Percentiles rank a stretch among this genome's conserved stretches.
These are phyloP conservation scores for Arbutus unedo DNA, from an alignment of 148 eudicot species.

Conservation along the genomic window DNA sequence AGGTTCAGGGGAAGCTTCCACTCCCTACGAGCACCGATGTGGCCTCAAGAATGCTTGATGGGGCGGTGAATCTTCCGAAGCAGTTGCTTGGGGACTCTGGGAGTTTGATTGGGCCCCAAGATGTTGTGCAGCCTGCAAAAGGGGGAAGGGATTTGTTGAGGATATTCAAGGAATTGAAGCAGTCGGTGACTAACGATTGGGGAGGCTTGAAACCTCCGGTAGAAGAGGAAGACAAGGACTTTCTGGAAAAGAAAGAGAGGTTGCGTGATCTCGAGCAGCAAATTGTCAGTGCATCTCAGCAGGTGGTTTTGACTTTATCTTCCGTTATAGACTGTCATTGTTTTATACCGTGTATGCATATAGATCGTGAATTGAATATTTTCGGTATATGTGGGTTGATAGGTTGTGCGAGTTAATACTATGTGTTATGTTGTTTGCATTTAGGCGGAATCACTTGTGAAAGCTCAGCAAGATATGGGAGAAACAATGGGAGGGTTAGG, in stretches of 20 bases:
- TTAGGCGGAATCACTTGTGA: conserved; percentile 88
- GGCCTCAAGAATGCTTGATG: conserved; percentile 82
- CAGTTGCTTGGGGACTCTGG: conserved; percentile 71
- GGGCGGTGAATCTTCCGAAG: conserved; percentile 73
- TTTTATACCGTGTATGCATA: not conserved
- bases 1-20: conserved; percentile 81
- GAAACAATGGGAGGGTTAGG: conserved; percentile 93
- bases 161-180: conserved; percentile 80
- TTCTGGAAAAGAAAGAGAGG: conserved; percentile 75
- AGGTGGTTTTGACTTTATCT: conserved; percentile 45
- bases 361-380: not conserved
- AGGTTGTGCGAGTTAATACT: not conserved
- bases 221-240: conserved; percentile 79
- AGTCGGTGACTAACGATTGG: conserved; percentile 79
- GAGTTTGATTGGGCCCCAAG: conserved; percentile 51
- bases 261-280: conserved; percentile 61
- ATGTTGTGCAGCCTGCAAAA: conserved; percentile 82
- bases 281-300: conserved; percentile 68
- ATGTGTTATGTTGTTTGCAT: conserved; percentile 11
- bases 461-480: conserved; percentile 84
- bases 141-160: conserved; percentile 88
- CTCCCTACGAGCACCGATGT: conserved; percentile 62
- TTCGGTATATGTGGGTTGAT: not conserved
- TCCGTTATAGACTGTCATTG: not conserved
- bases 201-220: conserved; percentile 53